Evolutionary conservation across 2,329 filamentous ascomycete species (phyloP).

Genomic region (Helotiales sp.): DNA sequence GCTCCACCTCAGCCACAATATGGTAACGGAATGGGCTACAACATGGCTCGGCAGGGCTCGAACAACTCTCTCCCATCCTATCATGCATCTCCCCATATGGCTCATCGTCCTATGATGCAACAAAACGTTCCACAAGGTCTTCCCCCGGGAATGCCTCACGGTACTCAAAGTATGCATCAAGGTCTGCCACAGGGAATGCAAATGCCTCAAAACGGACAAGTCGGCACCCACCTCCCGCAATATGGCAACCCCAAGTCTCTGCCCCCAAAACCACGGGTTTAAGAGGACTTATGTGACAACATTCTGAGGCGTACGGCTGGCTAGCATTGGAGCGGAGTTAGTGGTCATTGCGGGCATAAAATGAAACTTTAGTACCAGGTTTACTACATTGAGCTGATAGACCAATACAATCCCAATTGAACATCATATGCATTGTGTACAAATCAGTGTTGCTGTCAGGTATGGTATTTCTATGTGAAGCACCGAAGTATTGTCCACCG

Average conservation of each 20-base stretch:
- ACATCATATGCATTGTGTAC: neutral
- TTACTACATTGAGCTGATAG: conserved; percentile 41
- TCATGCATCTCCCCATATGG: conserved; percentile 45
- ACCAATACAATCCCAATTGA: conserved; percentile 35
- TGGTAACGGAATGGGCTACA: conserved; percentile 42
- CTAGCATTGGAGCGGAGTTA: conserved; percentile 45
- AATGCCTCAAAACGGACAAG: conserved; percentile 39
- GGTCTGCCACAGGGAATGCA: conserved; percentile 34
- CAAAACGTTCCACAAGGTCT: conserved; percentile 39
- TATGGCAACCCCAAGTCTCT: conserved; percentile 59
- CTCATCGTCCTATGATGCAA: conserved; percentile 44
- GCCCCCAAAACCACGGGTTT: conserved; percentile 57
- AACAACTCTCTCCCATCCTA: conserved; percentile 45
- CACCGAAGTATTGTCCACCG: conserved; percentile 57
- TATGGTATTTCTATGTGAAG: conserved; percentile 39
- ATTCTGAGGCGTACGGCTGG: conserved; percentile 42
- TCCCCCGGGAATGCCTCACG: conserved; percentile 35
- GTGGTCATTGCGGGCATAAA: conserved; percentile 39
- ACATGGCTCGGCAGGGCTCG: conserved; percentile 45
- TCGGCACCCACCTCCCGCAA: conserved; percentile 58
- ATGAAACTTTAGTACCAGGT: conserved; percentile 39
- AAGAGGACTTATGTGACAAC: conserved; percentile 39
- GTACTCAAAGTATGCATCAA: conserved; percentile 36
- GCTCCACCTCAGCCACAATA: conserved; percentile 42
- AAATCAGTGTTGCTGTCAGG: conserved; percentile 18